phyloP scores from a whole-genome alignment of 202 grass and related monocot species.

The Setaria viridis region DNA sequence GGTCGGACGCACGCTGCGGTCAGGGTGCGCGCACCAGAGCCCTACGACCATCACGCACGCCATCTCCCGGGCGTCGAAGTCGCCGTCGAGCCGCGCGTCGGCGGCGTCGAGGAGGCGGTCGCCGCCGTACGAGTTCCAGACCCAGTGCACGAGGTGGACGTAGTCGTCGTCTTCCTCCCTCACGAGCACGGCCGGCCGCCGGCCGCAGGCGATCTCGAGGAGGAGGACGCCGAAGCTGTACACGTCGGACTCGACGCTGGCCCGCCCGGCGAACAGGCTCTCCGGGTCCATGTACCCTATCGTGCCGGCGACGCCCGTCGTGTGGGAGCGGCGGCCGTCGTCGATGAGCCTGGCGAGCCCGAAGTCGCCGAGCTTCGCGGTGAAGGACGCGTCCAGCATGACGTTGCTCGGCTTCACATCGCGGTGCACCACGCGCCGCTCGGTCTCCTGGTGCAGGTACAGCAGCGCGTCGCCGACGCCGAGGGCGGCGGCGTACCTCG shows the following conservation, averaged over 20 bases:
- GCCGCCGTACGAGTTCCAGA: slow-evolving; percentile 27
- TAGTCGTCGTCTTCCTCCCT: background rate
- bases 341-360: slow-evolving; percentile 62
- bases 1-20: slow-evolving; percentile 7
- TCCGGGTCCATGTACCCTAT: slow-evolving; percentile 72
- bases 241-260: slow-evolving; percentile 47
- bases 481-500: slow-evolving; percentile 42
- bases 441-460: slow-evolving; percentile 72
- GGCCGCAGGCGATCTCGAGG: slow-evolving; percentile 50
- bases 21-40: slow-evolving; percentile 54
- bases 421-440: slow-evolving; percentile 67
- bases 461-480: slow-evolving; percentile 61
- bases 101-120: slow-evolving; percentile 31
- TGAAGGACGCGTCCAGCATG: slow-evolving; percentile 58
- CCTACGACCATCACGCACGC: slow-evolving; percentile 34
- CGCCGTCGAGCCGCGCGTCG: background rate
- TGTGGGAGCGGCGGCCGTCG: slow-evolving; percentile 44
- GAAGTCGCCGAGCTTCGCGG: slow-evolving; percentile 74
- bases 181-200: background rate
- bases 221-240: slow-evolving; percentile 58
- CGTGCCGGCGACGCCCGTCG: slow-evolving; percentile 56
- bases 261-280: slow-evolving; percentile 41
- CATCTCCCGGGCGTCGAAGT: background rate
- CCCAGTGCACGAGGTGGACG: slow-evolving; percentile 49
- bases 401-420: slow-evolving; percentile 77